These are phyloP conservation scores for Cyclotella baltica DNA, from an alignment of 108 stramenopile genomes.

Conservation along the genomic window DNA sequence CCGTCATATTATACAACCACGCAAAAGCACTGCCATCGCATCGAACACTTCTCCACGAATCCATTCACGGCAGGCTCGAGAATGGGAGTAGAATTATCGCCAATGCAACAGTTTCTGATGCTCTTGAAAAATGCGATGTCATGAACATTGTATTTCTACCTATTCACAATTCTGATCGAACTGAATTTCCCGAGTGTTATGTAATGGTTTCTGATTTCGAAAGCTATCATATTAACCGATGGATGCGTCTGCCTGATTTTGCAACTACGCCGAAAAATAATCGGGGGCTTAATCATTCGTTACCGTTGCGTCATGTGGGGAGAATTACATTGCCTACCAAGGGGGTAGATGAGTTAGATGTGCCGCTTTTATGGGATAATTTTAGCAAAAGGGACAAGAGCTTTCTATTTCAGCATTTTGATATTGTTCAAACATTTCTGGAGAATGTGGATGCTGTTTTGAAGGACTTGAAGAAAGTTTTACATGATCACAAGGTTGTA, in stretches of 20 bases:
- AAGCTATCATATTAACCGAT: constrained; percentile 61
- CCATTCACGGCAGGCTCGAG: constrained; percentile 16
- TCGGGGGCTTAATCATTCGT: constrained; percentile 24
- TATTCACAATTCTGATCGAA: neutral
- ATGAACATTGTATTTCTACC: constrained; percentile 47
- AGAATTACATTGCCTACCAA: constrained; percentile 37
- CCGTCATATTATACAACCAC: constrained; percentile 36
- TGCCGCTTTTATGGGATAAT: constrained; percentile 36
- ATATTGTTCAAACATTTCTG: constrained; percentile 34
- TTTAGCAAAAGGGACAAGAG: constrained; percentile 29
- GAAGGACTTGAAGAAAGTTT: constrained; percentile 33
- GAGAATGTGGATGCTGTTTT: constrained; percentile 51
- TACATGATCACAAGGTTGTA: constrained; percentile 32
- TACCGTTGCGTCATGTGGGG: constrained; percentile 48
- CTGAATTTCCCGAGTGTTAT: constrained; percentile 31
- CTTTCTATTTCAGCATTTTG: constrained; percentile 48
- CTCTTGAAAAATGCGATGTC: constrained; percentile 45
- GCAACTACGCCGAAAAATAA: constrained; percentile 10
- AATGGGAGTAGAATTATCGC: constrained; percentile 15
- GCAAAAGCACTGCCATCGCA: constrained; percentile 20
- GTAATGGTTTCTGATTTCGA: constrained; percentile 39
- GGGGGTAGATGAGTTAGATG: constrained; percentile 38
- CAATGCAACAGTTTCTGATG: constrained; percentile 34
- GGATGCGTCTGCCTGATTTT: constrained; percentile 44
- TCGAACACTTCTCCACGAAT: constrained; percentile 4